Evolutionary conservation across 208 protist genomes (phyloP).

Genomic region (Trypanosoma melophagium): DNA sequence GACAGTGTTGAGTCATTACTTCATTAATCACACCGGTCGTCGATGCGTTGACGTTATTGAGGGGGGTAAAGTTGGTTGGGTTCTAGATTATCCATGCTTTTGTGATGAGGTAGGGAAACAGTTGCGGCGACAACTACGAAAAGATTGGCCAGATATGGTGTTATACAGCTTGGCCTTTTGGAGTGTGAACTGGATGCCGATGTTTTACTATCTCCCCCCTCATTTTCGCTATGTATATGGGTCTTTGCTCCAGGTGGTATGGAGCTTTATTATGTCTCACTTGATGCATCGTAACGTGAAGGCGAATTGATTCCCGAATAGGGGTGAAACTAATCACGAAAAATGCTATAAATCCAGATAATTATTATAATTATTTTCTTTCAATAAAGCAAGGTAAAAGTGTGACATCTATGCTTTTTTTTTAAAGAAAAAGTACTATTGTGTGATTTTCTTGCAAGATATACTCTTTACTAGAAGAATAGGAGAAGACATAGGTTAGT

Average conservation of each 20-base stretch:
- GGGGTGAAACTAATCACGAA: not conserved
- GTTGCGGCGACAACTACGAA: constrained; percentile 26
- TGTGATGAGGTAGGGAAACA: constrained; percentile 2
- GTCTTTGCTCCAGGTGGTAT: constrained; percentile 59
- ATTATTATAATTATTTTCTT: not conserved
- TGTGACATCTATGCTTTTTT: no score
- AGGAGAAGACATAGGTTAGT: no score
- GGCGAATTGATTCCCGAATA: not conserved
- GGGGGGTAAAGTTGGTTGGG: constrained; percentile 24
- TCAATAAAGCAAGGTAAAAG: no score
- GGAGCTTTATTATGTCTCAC: constrained; percentile 79
- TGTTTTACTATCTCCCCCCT: constrained; percentile 83
- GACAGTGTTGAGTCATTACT: constrained; percentile 69
- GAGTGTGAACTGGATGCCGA: constrained; percentile 72
- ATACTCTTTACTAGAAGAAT: no score
- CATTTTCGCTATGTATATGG: constrained; percentile 78
- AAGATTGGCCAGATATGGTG: constrained; percentile 74
- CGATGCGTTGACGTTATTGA: constrained; percentile 35
- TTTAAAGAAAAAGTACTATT: no score
- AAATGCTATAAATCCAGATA: not conserved
- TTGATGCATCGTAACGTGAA: constrained; percentile 50
- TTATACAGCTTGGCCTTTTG: constrained; percentile 70
- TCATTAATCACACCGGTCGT: constrained; percentile 71
- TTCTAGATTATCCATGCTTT: constrained; percentile 5
- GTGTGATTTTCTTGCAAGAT: no score